Evolutionary conservation across 179 eudicot species (phyloP), one percentile per base, ranked within the genome.

Genomic region (Camellia oleifera): DNA sequence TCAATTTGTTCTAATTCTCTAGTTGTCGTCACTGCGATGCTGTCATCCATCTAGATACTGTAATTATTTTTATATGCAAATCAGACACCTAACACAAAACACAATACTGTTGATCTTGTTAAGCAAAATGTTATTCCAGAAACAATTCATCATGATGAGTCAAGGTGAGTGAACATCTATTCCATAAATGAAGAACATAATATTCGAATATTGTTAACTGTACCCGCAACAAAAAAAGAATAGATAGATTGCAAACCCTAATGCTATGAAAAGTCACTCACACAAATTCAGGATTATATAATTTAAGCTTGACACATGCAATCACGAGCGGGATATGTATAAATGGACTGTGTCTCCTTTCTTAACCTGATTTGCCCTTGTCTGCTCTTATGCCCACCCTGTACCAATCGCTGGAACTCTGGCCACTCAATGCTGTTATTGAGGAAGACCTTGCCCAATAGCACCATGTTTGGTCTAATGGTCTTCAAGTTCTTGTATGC

Each of bases 241-340:
- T 26, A 26, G 32, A 26, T 26, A 9, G 15, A 4, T 20, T 5
- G 74, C 23, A 69, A 46, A 69, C 15, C 74, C 74, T 69, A 4
- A 45, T 42, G 6, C 26, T 20, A 46, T 46, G 52, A n/a, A 5
- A 69, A 46, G 54, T 45, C 2, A 14, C 13, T 44, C 40, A 3
- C 46, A 67, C 46, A 67, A 67, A 48, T 48, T 15, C 10, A 48
- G 48, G 74, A 3, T 48, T 57, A 46, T 70, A n/a, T 6, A 0
- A 13, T 26, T 81, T 85, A 89, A 79, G 86, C 88, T 76, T 77
- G 85, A 83, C 98, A 94, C 98, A 93, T 94, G 87, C 98, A 94
- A 84, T 94, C 97, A 53, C 94, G 95, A 66, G 89, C 86, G 10
- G 98, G 98, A 42, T 94, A 94, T 3, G 98, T 94, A 80, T 94